Conservation (phyloP, 2,329 filamentous ascomycete species). For the Aspergillus tanneri region DNA sequence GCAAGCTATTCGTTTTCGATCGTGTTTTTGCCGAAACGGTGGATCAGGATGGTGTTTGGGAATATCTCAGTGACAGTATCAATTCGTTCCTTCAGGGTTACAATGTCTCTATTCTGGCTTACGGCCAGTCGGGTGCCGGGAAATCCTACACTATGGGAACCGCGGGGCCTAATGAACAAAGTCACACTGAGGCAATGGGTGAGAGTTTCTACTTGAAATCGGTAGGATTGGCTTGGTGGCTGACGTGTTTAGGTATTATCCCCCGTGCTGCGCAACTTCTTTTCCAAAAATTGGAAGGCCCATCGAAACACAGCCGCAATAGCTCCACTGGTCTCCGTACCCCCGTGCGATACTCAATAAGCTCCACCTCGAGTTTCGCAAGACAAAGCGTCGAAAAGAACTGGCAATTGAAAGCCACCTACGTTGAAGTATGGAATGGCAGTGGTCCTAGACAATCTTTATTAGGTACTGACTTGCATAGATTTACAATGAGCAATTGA, state of each 20-base stretch:
- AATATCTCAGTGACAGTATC: slow-evolving; percentile 88
- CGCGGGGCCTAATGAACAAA: slow-evolving; percentile 76
- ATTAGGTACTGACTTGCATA: slow-evolving; percentile 39
- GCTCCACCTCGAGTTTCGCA: slow-evolving; percentile 50
- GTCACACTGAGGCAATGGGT: slow-evolving; percentile 73
- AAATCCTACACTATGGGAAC: slow-evolving; percentile 99
- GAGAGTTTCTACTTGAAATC: slow-evolving; percentile 25
- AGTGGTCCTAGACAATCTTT: background rate
- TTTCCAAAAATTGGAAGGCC: slow-evolving; percentile 79
- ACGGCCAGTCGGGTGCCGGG: slow-evolving; percentile 94
- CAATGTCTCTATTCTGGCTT: slow-evolving; percentile 96
- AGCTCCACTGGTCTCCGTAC: slow-evolving; percentile 76
- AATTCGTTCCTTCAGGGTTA: slow-evolving; percentile 90
- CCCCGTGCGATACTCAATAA: slow-evolving; percentile 73
- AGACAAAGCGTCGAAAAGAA: slow-evolving; percentile 62
- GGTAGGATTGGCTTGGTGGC: background rate
- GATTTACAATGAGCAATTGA: slow-evolving; percentile 96
- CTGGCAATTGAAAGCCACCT: slow-evolving; percentile 92
- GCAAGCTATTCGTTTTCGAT: slow-evolving; percentile 95
- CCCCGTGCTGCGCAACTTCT: slow-evolving; percentile 82
- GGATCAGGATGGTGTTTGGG: slow-evolving; percentile 86
- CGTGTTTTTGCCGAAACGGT: slow-evolving; percentile 84
- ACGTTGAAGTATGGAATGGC: slow-evolving; percentile 67
- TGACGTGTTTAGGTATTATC: slow-evolving; percentile 71
- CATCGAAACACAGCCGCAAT: slow-evolving; percentile 55